Evolutionary conservation across 2,329 filamentous ascomycete genomes (phyloP), one percentile per base, ranked within the genome.

Genomic region (Clonostachys sp.): DNA sequence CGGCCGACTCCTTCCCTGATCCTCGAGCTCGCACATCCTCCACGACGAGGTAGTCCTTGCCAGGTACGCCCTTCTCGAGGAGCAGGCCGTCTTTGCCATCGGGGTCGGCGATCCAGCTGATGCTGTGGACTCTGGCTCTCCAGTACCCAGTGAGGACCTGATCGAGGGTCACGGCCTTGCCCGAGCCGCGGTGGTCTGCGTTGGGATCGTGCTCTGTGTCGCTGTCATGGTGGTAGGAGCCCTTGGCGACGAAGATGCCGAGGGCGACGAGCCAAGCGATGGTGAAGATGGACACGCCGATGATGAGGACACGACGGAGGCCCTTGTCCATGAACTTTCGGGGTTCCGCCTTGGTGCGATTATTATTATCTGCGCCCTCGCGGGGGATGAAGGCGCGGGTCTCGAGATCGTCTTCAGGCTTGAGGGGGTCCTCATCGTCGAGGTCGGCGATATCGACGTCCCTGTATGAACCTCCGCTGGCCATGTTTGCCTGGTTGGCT

Each of bases 81-180:
- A 99, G 66, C 50, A 97, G 65, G 2, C 94, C 94, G 61, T 99
- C 94, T 61, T 90, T 84, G 13, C 85, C 87, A 42, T 83, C 73
- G 1, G 87, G 79, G 1, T 88, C 87, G 33, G 79, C 76, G 44
- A 94, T 86, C 89, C 89, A 95, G 54, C 79, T 80, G 51, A 94
- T 87, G 33, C 75, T 77, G 52, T 89, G 84, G 41, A 69, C 76
- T 36, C 66, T 67, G n/a, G 86, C 65, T 18, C 66, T 71, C 83
- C 87, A 95, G 57, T 76, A 72, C 4, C 87, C 86, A 2, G 60
- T 61, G 57, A 86, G 72, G 10, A 94, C 74, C 61, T 90, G 84
- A 42, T 89, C 83, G 48, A 94, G 68, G 2, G 84, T 88, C 45
- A 95, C 74, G 51, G 82, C 78, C 70, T 87, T 90, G 42, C 86